phyloP scores from a whole-genome alignment of 2,329 filamentous ascomycete species.

The Fusarium phyllophilum region DNA sequence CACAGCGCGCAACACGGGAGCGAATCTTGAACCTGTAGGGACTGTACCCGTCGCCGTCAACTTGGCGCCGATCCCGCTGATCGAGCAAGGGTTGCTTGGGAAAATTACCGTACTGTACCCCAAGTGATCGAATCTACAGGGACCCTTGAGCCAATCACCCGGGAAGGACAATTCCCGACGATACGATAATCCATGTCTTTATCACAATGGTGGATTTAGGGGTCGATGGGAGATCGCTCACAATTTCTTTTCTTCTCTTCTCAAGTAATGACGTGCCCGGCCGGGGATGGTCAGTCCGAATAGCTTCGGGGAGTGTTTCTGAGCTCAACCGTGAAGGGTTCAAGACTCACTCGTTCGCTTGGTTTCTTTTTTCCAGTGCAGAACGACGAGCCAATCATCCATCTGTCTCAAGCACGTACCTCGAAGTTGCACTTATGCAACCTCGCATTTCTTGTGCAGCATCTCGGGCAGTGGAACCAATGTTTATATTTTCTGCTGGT shows the following conservation, averaged over 20 bases:
- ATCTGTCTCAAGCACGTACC: slow-evolving; percentile 3
- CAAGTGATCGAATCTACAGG: slow-evolving; percentile 19
- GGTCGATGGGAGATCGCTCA: slow-evolving; percentile 25
- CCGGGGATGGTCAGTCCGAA: slow-evolving; percentile 12
- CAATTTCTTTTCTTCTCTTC: slow-evolving; percentile 19
- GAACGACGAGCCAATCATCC: background rate
- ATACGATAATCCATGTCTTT: slow-evolving; percentile 28
- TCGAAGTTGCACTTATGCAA: slow-evolving; percentile 10
- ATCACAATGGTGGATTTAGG: slow-evolving; percentile 27
- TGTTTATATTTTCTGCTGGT: slow-evolving; percentile 28
- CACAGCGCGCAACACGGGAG: slow-evolving; percentile 24
- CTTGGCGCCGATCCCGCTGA: slow-evolving; percentile 38
- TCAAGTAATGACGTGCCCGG: slow-evolving; percentile 20
- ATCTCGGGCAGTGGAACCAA: slow-evolving; percentile 13
- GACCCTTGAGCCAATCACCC: slow-evolving; percentile 15
- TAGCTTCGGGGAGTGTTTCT: slow-evolving; percentile 15
- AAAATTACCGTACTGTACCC: background rate
- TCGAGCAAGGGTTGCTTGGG: slow-evolving; percentile 18
- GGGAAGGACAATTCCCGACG: slow-evolving; percentile 7
- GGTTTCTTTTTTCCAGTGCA: background rate
- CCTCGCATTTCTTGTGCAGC: slow-evolving; percentile 7
- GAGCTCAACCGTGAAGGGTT: background rate
- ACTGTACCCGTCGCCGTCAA: slow-evolving; percentile 22
- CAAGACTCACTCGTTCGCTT: background rate
- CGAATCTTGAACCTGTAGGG: slow-evolving; percentile 20